phyloP scores from a whole-genome alignment of 1,284 basidiomycete species.

The Fistulina hepatica region DNA sequence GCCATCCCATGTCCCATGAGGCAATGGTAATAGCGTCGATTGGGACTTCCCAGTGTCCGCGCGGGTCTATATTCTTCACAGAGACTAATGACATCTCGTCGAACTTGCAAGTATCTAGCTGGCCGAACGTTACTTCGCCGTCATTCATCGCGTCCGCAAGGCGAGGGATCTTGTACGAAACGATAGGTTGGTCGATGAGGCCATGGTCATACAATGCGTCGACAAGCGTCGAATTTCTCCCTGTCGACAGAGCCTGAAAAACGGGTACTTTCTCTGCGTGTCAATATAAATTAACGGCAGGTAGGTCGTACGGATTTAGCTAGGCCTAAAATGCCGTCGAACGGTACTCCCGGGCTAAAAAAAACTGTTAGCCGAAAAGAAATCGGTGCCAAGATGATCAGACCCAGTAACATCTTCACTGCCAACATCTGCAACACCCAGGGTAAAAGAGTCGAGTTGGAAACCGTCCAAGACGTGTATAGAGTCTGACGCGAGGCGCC shows the following conservation, averaged over 20 bases:
- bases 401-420: slow-evolving; percentile 40
- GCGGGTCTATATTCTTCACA: slow-evolving; percentile 40
- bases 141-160: slow-evolving; percentile 55
- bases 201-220: slow-evolving; percentile 50
- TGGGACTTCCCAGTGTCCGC: slow-evolving; percentile 63
- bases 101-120: slow-evolving; percentile 54
- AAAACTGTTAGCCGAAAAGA: slow-evolving; percentile 22
- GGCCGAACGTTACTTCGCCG: slow-evolving; percentile 71
- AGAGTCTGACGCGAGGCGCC: slow-evolving; percentile 51
- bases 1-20: slow-evolving; percentile 35
- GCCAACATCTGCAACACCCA: slow-evolving; percentile 58
- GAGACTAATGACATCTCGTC: slow-evolving; percentile 39
- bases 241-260: slow-evolving; percentile 43
- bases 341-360: slow-evolving; percentile 38
- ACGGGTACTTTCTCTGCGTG: background rate
- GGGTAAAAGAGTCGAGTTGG: slow-evolving; percentile 42
- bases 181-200: slow-evolving; percentile 51
- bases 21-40: slow-evolving; percentile 45
- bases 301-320: slow-evolving; percentile 44
- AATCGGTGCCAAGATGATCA: slow-evolving; percentile 4
- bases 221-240: slow-evolving; percentile 52
- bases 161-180: slow-evolving; percentile 69
- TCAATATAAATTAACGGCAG: slow-evolving; percentile 4
- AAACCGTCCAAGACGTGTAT: slow-evolving; percentile 57
- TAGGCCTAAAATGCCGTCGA: slow-evolving; percentile 73